phyloP scores from a whole-genome alignment of 441 rosid species.

The Jatropha podagrica region DNA sequence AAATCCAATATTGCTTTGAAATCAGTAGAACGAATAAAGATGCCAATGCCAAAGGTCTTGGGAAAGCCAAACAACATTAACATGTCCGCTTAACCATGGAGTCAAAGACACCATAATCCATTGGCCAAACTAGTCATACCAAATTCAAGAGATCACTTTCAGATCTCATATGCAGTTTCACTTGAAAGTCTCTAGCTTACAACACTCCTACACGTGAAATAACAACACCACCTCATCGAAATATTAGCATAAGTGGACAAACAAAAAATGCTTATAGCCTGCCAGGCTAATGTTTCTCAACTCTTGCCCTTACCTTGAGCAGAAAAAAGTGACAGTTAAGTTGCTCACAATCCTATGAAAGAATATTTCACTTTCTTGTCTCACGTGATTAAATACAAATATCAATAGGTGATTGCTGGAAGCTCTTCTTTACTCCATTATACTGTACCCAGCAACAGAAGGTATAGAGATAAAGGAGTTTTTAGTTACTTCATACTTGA shows the following conservation, averaged over 20 bases:
- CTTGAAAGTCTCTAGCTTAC: slow-evolving; percentile 3
- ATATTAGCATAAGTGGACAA: neutral
- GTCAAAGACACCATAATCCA: slow-evolving; percentile 3
- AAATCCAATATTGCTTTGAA: slow-evolving; percentile 29
- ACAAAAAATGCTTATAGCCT: neutral
- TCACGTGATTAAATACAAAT: neutral
- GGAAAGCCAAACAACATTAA: slow-evolving; percentile 17
- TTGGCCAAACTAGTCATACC: slow-evolving; percentile 14
- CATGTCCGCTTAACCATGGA: slow-evolving; percentile 5
- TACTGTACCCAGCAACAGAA: neutral
- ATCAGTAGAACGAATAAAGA: slow-evolving; percentile 26
- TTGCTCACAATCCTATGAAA: slow-evolving; percentile 2
- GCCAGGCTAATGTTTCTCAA: neutral
- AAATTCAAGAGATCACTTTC: slow-evolving; percentile 9
- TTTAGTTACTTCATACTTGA: neutral
- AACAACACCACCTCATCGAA: neutral
- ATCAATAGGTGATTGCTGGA: slow-evolving; percentile 14
- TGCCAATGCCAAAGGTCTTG: slow-evolving; percentile 21
- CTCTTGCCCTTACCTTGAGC: neutral
- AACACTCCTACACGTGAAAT: neutral
- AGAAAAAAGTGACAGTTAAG: neutral
- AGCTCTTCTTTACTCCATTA: slow-evolving; percentile 6
- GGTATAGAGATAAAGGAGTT: neutral
- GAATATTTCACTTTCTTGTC: slow-evolving; percentile 1
- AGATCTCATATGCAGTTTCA: slow-evolving; percentile 6